Evolutionary conservation across 352 stramenopile genomes (phyloP).

Genomic region (Albugo laibachii): DNA sequence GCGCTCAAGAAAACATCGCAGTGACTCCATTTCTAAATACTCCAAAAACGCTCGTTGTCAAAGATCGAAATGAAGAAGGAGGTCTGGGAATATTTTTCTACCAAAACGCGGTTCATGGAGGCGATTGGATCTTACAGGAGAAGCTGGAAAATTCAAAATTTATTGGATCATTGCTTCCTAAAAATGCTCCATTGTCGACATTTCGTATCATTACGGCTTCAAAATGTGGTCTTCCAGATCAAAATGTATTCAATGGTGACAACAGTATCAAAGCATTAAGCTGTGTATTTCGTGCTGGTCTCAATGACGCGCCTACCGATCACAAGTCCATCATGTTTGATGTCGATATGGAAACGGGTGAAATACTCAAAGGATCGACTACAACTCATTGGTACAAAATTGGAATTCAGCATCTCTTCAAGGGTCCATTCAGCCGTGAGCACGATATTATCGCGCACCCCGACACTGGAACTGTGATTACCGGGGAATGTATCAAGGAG

Average conservation of each 20-base stretch:
- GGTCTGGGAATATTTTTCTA: constrained; percentile 96
- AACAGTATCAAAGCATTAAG: constrained; percentile 42
- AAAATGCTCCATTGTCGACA: constrained; percentile 89
- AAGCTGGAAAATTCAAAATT: constrained; percentile 86
- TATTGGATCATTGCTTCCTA: constrained; percentile 81
- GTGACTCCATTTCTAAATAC: constrained; percentile 87
- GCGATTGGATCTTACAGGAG: constrained; percentile 95
- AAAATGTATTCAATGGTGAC: constrained; percentile 24
- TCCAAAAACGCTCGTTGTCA: constrained; percentile 84
- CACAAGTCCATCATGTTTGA: constrained; percentile 98
- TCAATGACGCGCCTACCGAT: constrained; percentile 79
- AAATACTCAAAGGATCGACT: constrained; percentile 87
- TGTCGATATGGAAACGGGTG: constrained; percentile 87
- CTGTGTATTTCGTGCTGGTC: constrained; percentile 55
- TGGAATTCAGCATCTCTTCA: constrained; percentile 49
- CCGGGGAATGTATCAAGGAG: constrained; percentile 75
- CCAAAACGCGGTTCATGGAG: constrained; percentile 87
- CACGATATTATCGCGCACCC: constrained; percentile 81
- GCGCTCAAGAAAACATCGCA: constrained; percentile 80
- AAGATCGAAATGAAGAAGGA: constrained; percentile 96
- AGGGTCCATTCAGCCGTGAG: constrained; percentile 51
- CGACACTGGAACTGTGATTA: constrained; percentile 73
- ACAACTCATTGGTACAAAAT: constrained; percentile 94
- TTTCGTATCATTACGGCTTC: constrained; percentile 96
- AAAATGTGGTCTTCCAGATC: constrained; percentile 29